Evolutionary conservation across 2,329 filamentous ascomycete species (phyloP), one percentile per base, ranked within the genome.

Genomic region (Sclerotiophoma versabilis): DNA sequence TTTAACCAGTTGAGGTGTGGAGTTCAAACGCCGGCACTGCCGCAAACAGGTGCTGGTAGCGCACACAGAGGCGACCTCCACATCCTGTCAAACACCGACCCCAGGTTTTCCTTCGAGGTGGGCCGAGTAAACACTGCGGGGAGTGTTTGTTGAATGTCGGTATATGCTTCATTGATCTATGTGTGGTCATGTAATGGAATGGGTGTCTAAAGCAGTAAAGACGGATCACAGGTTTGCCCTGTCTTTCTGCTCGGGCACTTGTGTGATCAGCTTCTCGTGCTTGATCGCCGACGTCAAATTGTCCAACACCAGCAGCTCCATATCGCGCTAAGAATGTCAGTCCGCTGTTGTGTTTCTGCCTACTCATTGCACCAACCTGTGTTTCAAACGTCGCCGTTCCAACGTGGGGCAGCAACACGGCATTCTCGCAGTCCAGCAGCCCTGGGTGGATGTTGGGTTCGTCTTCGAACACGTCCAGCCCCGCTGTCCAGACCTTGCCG

Each of bases 381-480:
- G 83, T 86, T 70, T 87, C 84, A 64, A 79, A 82, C 10, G 84
- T 86, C 55, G 75, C 80, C 1, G 84, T 87, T 17, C 84, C 84
- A 59, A 87, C 81, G 62, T 87, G 84, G 32, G 84, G 84, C 58
- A 86, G 67, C 59, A 87, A 62, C 61, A 86, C 82, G 3, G 77
- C 78, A 44, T 82, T 81, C 63, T 78, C 76, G 43, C 80, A 73
- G 29, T 78, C 76, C 44, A 84, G 55, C 43, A 83, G 67, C 0
- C 81, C 84, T 0, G 77, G 75, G 57, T 86, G 79, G 39, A 81
- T 78, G 60, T 78, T 80, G 25, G 81, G 82, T 70, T 86, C 84
- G 43, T 81, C 76, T 65, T 86, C 83, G 49, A 81, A 86, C 9
- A 86, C 83, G 57, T 86, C 84, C 26, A 86, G 65, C 0, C 83